phyloP scores from a whole-genome alignment of 768 basidiomycete species.

The Agrocybe chaxingu region DNA sequence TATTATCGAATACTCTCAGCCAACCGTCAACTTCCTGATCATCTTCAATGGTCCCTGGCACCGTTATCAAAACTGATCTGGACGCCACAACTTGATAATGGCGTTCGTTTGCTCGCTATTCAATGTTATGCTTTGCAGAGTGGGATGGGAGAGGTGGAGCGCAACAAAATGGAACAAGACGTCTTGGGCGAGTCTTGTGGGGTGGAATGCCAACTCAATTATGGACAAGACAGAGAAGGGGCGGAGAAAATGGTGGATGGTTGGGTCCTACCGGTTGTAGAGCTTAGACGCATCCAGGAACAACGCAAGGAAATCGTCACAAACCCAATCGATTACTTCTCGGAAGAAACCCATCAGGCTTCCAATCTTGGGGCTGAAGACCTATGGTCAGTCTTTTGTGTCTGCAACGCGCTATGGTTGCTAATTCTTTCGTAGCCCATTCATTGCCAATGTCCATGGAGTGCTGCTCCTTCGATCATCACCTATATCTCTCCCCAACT shows the following conservation, averaged over 20 bases:
- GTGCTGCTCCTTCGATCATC: constrained; percentile 57
- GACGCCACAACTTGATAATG: constrained; percentile 48
- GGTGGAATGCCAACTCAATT: constrained; percentile 63
- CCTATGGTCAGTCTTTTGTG: constrained; percentile 45
- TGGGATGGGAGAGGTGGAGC: constrained; percentile 76
- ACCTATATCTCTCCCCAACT: constrained; percentile 18
- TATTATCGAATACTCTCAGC: constrained; percentile 79
- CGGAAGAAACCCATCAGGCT: constrained; percentile 29
- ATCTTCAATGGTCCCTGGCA: constrained; percentile 64
- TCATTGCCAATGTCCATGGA: constrained; percentile 61
- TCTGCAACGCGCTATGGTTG: neutral
- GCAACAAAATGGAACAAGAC: constrained; percentile 59
- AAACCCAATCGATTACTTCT: constrained; percentile 44
- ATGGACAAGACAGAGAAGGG: constrained; percentile 48
- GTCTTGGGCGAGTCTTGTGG: constrained; percentile 57
- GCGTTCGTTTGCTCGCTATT: constrained; percentile 67
- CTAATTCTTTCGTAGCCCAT: constrained; percentile 40
- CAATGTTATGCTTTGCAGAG: constrained; percentile 74
- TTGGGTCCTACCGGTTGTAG: constrained; percentile 78
- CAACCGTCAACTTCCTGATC: constrained; percentile 63
- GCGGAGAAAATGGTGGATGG: constrained; percentile 54
- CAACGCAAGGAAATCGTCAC: constrained; percentile 44
- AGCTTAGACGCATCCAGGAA: constrained; percentile 56
- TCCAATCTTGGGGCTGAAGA: constrained; percentile 40
- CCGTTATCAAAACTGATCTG: constrained; percentile 45